Evolutionary conservation across 768 basidiomycete species (phyloP), one percentile per base, ranked within the genome.

Genomic region (Cyathus striatus): DNA sequence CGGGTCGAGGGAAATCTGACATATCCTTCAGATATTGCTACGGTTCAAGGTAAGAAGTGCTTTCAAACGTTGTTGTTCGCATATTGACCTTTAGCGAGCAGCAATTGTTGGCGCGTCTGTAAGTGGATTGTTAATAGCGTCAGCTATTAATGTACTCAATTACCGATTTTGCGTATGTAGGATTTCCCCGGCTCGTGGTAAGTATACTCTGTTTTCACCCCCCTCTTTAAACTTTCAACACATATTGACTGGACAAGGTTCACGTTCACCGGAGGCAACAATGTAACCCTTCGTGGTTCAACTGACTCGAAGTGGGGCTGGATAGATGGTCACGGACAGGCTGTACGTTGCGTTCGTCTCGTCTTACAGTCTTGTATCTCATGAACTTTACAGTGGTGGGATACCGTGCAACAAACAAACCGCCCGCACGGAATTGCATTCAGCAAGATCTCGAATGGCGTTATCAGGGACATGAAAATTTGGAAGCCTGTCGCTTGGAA

Each of bases 401-500:
- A 79, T 49, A 63, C 68, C 6, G 57, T 60, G 13, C 65, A 77
- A 43, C 75, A 76, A 48, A 64, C 62, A 14, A 77, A 81, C 40
- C 70, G 79, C 9, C 78, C 78, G 16, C 69, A 77, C 43, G 78
- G 78, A 3, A 70, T 71, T 60, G 65, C 68, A 1, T 80, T 81
- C 60, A 69, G 55, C 32, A 70, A 77, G 27, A 74, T 81, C 32
- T 70, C 58, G 12, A 67, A 70, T 34, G 79, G 77, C 12, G 69
- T 75, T 9, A 81, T 80, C 34, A 59, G 66, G 17, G 69, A 79
- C 55, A 75, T 79, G 67, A 83, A 81, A 53, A 46, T 78, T 3
- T 76, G 68, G 71, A 69, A 75, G 78, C 76, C 78, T 4, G 61
- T 81, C 14, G 80, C 64, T 4, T 80, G 77, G 76, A 80, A 73